Evolutionary conservation across 345 rosid genomes (phyloP), one percentile per base, ranked within the genome.

Genomic region (Pugionium cornutum): DNA sequence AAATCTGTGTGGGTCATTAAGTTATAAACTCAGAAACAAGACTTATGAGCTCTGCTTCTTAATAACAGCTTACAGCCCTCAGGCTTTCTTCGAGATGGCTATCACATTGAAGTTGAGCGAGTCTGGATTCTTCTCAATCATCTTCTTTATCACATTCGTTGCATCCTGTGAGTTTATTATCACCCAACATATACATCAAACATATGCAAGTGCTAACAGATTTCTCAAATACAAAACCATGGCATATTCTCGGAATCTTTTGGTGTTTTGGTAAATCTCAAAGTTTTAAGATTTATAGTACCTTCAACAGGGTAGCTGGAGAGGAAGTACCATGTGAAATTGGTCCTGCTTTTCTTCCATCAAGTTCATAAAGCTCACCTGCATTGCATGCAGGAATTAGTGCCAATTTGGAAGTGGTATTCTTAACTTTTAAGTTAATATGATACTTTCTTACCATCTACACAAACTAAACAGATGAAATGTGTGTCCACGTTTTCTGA

Each of bases 341-440:
- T 6, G 97, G 95, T 66, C 82, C 83, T 2, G 85, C 81, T 68
- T 86, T 94, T 60, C 95, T 88, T 73, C 99, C 97, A 74, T 94
- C 95, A 68, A 88, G 97, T 76, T 94, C 96, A 82, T 81, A 88
- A 53, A 94, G 97, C 67, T 83, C 66, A 9, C 90, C 98, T 92
- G 54, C 62, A 68, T 26, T 42, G 3, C 1, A 53, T 1, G 11
- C 1, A 37, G 42, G 7, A 34, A 28, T 61, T 44, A 52, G 34
- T 27, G 26, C 9, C 67, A 70, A 30, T 45, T 45, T 7, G 2
- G n/a, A 55, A 31, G 35, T 54, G 44, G 42, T 33, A 9, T 40
- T 40, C 33, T 40, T n/a, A 39, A 32, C 36, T 31, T 27, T 30
- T 50, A 49, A 18, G 39, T 31, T 53, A 9, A 8, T 66, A 44